Conservation (phyloP, 208 protist genomes). For the Novymonas esmeraldas region DNA sequence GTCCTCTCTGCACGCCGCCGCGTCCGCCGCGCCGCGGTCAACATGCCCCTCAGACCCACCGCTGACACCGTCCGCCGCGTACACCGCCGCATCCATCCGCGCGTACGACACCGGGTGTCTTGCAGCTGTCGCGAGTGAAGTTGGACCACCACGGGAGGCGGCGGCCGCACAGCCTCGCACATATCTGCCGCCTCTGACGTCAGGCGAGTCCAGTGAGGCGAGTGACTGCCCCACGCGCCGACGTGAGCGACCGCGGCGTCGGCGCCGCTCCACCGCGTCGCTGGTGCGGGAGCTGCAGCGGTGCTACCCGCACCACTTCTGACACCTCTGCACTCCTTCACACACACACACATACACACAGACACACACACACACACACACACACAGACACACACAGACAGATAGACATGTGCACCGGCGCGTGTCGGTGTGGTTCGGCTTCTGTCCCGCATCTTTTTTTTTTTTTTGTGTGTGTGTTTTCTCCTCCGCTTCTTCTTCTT, state of each 20-base stretch:
- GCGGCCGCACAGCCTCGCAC: too few species aligned
- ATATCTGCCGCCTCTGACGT: too few species aligned
- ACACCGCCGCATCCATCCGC: too few species aligned
- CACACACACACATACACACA: neutral
- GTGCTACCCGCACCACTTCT: slow-evolving; percentile 28
- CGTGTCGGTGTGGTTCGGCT: neutral
- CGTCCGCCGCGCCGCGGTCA: neutral
- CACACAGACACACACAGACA: neutral
- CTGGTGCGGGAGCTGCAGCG: slow-evolving; percentile 17
- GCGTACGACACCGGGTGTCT: too few species aligned
- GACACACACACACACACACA: neutral
- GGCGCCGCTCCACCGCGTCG: slow-evolving; percentile 10
- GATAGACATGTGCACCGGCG: neutral
- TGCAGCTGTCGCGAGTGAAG: too few species aligned
- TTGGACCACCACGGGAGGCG: too few species aligned
- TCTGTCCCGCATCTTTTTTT: neutral
- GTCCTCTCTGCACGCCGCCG: neutral
- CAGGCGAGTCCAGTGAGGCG: neutral
- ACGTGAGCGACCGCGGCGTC: neutral
- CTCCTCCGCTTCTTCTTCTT: neutral
- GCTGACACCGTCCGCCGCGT: too few species aligned
- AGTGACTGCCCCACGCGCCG: neutral
- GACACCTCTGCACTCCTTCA: neutral
- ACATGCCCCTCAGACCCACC: neutral
- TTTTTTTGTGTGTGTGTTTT: neutral